Evolutionary conservation across 2,329 filamentous ascomycete species (phyloP).

Genomic region (Sclerotinia subarctica): DNA sequence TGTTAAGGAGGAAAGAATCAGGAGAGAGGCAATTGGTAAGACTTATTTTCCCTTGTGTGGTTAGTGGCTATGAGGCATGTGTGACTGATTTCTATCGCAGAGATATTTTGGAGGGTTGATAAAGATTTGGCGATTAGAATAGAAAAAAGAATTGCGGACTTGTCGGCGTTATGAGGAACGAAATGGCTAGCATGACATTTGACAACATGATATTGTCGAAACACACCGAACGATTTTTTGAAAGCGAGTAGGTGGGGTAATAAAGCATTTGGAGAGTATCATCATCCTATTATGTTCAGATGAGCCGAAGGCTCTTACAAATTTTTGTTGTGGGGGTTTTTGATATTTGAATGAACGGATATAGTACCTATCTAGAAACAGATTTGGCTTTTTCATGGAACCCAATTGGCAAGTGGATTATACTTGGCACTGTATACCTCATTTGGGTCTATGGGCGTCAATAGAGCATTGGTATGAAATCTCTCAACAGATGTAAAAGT

Average conservation of each 20-base stretch:
- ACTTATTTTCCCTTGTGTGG: too few relatives aligned
- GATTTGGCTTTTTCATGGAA: not conserved
- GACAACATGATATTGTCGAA: not conserved
- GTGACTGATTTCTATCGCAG: not conserved
- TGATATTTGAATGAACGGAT: not conserved
- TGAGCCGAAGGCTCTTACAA: not conserved
- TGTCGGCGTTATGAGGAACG: not conserved
- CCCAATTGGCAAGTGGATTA: not conserved
- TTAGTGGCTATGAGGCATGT: not conserved
- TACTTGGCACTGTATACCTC: not conserved
- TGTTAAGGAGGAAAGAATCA: not conserved
- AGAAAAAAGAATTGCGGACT: not conserved
- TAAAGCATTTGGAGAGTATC: not conserved
- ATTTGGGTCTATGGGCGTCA: not conserved
- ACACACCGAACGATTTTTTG: not conserved
- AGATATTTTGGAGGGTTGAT: not conserved
- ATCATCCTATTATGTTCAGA: not conserved
- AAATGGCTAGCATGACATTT: not conserved
- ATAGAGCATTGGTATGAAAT: not conserved
- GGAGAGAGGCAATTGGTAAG: slow-evolving; percentile 3
- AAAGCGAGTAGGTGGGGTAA: not conserved
- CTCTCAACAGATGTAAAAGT: not conserved
- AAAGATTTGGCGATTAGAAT: not conserved
- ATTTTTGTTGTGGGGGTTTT: not conserved
- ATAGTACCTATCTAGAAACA: not conserved